Evolutionary conservation across 2,329 filamentous ascomycete genomes (phyloP), one percentile per base, ranked within the genome.

Genomic region (Trichophyton benhamiae): DNA sequence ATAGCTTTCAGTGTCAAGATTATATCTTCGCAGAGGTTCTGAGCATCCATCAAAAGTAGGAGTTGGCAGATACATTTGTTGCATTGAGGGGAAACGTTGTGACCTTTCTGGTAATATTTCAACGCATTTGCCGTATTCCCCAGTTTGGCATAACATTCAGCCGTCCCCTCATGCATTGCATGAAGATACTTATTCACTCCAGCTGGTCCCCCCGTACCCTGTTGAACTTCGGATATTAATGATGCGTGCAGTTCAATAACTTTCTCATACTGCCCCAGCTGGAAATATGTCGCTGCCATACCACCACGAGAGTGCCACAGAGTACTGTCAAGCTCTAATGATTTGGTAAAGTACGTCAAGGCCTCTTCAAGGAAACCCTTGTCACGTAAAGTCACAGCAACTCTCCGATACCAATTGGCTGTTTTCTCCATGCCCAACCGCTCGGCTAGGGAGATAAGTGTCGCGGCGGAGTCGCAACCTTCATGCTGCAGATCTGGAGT

Each of bases 351-450:
- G 22, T 64, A 59, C 22, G 22, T 48, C n/a, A 61, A 33, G 3
- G 65, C 61, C 38, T 66, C 53, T 20, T 65, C 61, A 42, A 58
- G 59, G 15, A 61, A 46, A 3, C 48, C 41, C 17, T 33, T n/a
- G 20, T 65, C 64, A 41, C 64, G 64, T 15, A 65, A 57, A 33
- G 59, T 48, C 25, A 65, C 60, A 25, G 61, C 65, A 52, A 65
- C 13, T 11, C 65, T 55, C 30, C 63, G 57, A 52, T 65, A 53
- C 64, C 63, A 66, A n/a, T 52, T n/a, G 13, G 64, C 63, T 36
- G 49, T 63, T 49, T 66, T 59, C 33, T 65, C 64, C n/a, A 66
- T 42, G 3, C 44, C n/a, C 1, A 58, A 38, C 59, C 63, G 62
- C 58, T 64, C 63, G 15, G 65, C 64, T 30, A 52, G 41, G 6